Base-by-base conservation (phyloP, 208 protist genomes). In the Balamuthia mandrillaris region DNA sequence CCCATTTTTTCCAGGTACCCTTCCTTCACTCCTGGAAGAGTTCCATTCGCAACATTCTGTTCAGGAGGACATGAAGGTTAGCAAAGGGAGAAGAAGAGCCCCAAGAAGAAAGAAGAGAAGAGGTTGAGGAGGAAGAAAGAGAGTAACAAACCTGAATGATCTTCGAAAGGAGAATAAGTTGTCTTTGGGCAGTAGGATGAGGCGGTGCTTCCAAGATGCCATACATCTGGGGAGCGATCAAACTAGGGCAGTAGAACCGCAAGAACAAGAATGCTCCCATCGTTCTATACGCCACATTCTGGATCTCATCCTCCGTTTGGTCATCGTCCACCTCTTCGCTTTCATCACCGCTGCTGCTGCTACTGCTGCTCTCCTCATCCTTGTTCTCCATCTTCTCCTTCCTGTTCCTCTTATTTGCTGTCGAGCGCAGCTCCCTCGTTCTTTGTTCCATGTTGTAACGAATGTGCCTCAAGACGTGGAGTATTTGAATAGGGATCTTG, bases 11-110 rank as follows among this genome's bases (percentile, higher is more conserved):
- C 47, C 14, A 10, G 10, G 47, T 52, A 10, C 18, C 18, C 24
- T 31, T 78, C 68, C 45, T 78, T 78, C 45, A 47, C 68, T 6
- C 68, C 68, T 2, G 68, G 68, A n/a, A 78, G 68, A 0, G 68
- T 78, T 29, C 58, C 68, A 21, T 78, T 78, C 45, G 68, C 68
- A 41, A 78, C 29, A 47, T 78, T 78, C 68, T 78, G 68, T 10
- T 31, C 68, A 78, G 29, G 68, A 78, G 51, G n/a, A n/a, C n/a
- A n/a, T n/a, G n/a, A n/a, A n/a, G n/a, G n/a, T n/a, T n/a, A n/a
- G n/a, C n/a, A n/a, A n/a, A n/a, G n/a, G n/a, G n/a, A n/a, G n/a
- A n/a, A n/a, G n/a, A n/a, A n/a, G n/a, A n/a, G n/a, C n/a, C n/a
- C n/a, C n/a, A n/a, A n/a, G n/a, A n/a, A 70, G n/a, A 37, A 70